Percentiles rank a stretch among this genome's conserved stretches.
Conservation (phyloP, 345 rosid genomes). For the Brassica carinata region DNA sequence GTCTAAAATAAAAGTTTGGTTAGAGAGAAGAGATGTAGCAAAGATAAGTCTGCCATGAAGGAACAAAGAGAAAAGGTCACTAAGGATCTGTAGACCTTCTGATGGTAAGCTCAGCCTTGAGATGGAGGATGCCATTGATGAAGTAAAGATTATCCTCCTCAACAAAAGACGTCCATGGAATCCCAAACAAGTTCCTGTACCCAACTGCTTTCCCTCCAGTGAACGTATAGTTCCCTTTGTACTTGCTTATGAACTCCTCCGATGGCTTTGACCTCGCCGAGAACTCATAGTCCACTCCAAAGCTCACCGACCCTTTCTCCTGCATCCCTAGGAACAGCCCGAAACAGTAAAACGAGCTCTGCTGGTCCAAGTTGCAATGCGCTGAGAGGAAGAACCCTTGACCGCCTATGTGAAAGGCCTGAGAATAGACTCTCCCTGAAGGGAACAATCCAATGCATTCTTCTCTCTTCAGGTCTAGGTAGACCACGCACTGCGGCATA, state of each 20-base stretch:
- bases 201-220: conserved; percentile 98
- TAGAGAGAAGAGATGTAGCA: conserved; percentile 13
- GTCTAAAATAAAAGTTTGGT: conserved; percentile 6
- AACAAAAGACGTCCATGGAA: conserved; percentile 78
- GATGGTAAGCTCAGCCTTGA: conserved; percentile 92
- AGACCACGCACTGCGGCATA: conserved; percentile 90
- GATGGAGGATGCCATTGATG: conserved; percentile 83
- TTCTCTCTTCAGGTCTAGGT: conserved; percentile 84
- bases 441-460: conserved; percentile 80
- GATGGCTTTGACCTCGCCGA: conserved; percentile 86
- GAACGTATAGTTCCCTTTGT: conserved; percentile 94
- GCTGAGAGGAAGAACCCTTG: conserved; percentile 98
- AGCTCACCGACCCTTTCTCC: conserved; percentile 89
- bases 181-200: conserved; percentile 78
- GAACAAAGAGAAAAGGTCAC: conserved; percentile 9
- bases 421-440: conserved; percentile 87
- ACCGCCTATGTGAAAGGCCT: conserved; percentile 97
- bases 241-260: conserved; percentile 79
- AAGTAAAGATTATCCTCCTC: conserved; percentile 83
- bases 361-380: conserved; percentile 98
- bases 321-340: conserved; percentile 98
- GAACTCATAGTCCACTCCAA: conserved; percentile 94
- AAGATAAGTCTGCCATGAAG: not conserved
- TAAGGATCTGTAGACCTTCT: conserved; percentile 39
- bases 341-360: conserved; percentile 88